phyloP scores from a whole-genome alignment of 208 protist species.

The Trypanosoma avium region DNA sequence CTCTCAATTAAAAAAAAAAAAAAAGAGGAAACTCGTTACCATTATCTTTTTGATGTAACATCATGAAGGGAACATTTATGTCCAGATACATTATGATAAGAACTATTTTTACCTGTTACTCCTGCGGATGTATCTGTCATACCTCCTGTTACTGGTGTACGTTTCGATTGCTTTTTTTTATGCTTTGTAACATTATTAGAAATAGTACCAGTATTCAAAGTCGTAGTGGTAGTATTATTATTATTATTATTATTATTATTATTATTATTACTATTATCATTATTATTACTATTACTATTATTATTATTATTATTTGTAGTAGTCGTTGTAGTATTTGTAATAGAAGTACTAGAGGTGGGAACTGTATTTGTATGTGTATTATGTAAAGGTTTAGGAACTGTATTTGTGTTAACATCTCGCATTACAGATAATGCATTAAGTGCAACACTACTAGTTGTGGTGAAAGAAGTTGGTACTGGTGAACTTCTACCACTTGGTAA shows the following conservation, averaged over 20 bases:
- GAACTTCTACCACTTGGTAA: slow-evolving; percentile 9
- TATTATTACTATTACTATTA: too few relatives aligned
- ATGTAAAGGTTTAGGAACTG: neutral
- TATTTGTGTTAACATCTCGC: slow-evolving; percentile 17
- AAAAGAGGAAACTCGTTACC: neutral
- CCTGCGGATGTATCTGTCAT: neutral
- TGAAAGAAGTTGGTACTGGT: neutral
- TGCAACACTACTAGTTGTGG: slow-evolving; percentile 2
- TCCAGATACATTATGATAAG: slow-evolving; percentile 20
- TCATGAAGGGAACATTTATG: slow-evolving; percentile 26
- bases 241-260: neutral
- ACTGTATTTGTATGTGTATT: slow-evolving; percentile 3
- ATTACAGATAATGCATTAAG: slow-evolving; percentile 7
- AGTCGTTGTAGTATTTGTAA: neutral
- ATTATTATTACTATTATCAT: too few relatives aligned
- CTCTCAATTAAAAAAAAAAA: neutral
- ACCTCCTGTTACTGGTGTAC: neutral
- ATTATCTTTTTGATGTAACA: slow-evolving; percentile 24
- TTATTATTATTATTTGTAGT: too few relatives aligned
- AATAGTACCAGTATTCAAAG: neutral
- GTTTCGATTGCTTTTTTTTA: slow-evolving; percentile 22
- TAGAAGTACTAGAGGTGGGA: neutral
- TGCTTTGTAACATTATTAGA: slow-evolving; percentile 3
- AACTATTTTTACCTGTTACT: neutral
- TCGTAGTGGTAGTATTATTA: neutral